phyloP scores from a whole-genome alignment of 2,329 filamentous ascomycete species.

The Furcasterigmium sp. region DNA sequence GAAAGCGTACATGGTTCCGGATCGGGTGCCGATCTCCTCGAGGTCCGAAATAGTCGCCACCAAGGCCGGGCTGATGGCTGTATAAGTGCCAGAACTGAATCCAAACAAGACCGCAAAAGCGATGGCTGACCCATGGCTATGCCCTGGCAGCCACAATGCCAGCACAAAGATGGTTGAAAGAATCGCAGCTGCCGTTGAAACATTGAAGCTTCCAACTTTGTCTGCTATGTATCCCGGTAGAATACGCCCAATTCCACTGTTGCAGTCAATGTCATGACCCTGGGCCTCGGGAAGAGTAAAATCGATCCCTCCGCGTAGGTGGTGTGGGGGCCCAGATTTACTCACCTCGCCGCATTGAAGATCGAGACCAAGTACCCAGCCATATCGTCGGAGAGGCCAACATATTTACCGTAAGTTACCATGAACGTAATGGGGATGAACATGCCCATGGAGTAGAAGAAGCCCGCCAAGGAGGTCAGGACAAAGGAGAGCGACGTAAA shows the following conservation, averaged over 20 bases:
- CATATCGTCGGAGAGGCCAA: too few species aligned
- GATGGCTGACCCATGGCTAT: constrained; percentile 51
- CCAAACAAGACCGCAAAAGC: constrained; percentile 65
- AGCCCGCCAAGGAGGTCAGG: too few species aligned
- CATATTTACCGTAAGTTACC: too few species aligned
- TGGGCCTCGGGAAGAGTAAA: too few species aligned
- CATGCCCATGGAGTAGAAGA: constrained; percentile 52
- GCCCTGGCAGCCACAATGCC: constrained; percentile 43
- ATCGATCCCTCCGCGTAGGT: too few species aligned
- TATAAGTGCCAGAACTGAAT: constrained; percentile 62
- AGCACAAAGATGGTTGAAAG: constrained; percentile 40
- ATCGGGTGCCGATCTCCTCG: constrained; percentile 62
- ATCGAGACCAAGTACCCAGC: constrained; percentile 52
- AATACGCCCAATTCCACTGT: constrained; percentile 50
- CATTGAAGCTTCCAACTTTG: constrained; percentile 38
- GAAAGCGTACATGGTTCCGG: constrained; percentile 58
- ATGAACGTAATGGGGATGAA: constrained; percentile 51
- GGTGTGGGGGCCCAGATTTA: neutral
- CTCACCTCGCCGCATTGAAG: constrained; percentile 48
- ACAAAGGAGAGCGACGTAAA: too few species aligned
- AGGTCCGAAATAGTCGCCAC: constrained; percentile 68
- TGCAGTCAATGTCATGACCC: too few species aligned
- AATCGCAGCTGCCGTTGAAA: constrained; percentile 45
- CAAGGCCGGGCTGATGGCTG: constrained; percentile 56
- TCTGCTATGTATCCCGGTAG: constrained; percentile 43